These are phyloP conservation scores for Cystobasidiaceae sp. DNA, from an alignment of 1,284 basidiomycete species.

Conservation along the genomic window DNA sequence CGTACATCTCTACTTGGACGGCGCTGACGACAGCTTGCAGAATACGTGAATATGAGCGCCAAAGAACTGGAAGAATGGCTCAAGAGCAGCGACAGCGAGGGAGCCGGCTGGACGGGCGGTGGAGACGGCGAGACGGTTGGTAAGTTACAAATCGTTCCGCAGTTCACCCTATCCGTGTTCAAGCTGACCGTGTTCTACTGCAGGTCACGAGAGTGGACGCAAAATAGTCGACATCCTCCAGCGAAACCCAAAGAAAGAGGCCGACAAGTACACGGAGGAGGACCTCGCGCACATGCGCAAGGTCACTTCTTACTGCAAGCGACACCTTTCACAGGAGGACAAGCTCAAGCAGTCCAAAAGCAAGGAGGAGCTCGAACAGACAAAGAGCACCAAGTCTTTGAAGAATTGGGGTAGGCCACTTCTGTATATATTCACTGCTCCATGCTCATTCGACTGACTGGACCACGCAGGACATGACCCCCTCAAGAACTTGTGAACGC, in stretches of 20 bases:
- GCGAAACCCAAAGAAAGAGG: constrained; percentile 47
- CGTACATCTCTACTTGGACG: no score
- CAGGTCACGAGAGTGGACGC: constrained; percentile 44
- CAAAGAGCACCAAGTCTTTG: constrained; percentile 46
- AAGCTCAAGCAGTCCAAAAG: constrained; percentile 46
- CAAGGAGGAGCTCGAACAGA: constrained; percentile 46
- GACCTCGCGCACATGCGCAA: constrained; percentile 47
- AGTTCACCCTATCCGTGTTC: background rate
- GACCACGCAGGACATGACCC: constrained; percentile 19
- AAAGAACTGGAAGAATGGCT: constrained; percentile 47
- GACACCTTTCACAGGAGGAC: constrained; percentile 47
- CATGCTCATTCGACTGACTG: background rate
- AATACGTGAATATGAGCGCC: constrained; percentile 49
- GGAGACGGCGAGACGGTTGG: constrained; percentile 45
- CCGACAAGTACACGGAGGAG: constrained; percentile 46
- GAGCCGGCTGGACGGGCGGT: constrained; percentile 44
- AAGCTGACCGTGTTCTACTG: background rate
- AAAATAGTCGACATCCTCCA: constrained; percentile 48
- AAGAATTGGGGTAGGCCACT: constrained; percentile 36
- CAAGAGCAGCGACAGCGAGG: constrained; percentile 44
- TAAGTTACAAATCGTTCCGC: background rate
- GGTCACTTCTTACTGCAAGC: constrained; percentile 48
- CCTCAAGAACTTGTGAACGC: constrained; percentile 20
- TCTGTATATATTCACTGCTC: background rate
- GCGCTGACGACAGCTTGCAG: constrained; percentile 30